phyloP scores from a whole-genome alignment of 1,284 basidiomycete genomes.

The Cryptococcus sp. region DNA sequence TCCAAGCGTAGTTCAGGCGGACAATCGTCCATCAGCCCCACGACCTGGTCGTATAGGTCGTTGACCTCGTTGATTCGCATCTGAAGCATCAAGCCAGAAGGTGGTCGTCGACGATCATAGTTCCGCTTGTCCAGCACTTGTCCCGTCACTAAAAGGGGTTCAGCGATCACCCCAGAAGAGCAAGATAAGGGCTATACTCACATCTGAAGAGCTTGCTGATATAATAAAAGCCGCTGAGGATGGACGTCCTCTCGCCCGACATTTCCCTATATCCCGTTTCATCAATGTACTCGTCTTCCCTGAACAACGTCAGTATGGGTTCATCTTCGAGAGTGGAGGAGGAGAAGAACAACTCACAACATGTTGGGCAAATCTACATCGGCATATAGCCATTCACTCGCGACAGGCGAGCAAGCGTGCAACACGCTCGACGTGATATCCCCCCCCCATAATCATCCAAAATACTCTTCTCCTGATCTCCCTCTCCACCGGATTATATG shows the following conservation, averaged over 20 bases:
- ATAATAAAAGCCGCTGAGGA: conserved; percentile 78
- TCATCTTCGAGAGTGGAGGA: not conserved
- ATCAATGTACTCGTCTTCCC: conserved; percentile 56
- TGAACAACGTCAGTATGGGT: conserved; percentile 1
- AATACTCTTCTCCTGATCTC: conserved; percentile 74
- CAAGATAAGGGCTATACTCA: conserved; percentile 8
- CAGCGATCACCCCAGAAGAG: not conserved
- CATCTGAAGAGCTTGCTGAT: conserved; percentile 66
- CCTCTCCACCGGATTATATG: conserved; percentile 61
- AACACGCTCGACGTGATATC: conserved; percentile 84
- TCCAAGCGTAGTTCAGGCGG: conserved; percentile 35
- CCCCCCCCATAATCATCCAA: conserved; percentile 78
- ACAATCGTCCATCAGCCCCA: conserved; percentile 38
- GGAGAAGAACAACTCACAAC: conserved; percentile 17
- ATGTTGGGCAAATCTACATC: conserved; percentile 30
- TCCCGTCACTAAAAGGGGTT: conserved; percentile 26
- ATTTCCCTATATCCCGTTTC: conserved; percentile 70
- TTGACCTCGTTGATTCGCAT: conserved; percentile 38
- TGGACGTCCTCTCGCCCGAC: conserved; percentile 71
- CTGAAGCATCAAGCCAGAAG: conserved; percentile 32
- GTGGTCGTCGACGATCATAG: conserved; percentile 30
- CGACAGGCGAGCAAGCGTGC: conserved; percentile 64
- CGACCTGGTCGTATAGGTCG: conserved; percentile 35
- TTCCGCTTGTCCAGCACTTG: conserved; percentile 34
- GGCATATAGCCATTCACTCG: conserved; percentile 72